Base-by-base conservation (phyloP, 192 early-diverging fungal genomes). In the Coemansia sp. region DNA sequence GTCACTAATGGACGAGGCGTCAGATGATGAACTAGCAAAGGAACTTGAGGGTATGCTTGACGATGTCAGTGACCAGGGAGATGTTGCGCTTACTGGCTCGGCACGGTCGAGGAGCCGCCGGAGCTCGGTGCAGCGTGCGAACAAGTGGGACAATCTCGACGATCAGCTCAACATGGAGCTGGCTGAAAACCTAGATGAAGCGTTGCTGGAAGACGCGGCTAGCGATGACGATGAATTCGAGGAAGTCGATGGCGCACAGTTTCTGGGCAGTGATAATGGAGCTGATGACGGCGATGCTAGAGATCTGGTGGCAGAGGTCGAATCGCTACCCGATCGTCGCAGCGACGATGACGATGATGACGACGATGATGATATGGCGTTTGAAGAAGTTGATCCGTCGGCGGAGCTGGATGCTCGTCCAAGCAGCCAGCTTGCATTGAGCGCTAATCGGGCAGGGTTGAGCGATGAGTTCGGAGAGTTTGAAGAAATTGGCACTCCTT, bases 161-260 rank as follows among this genome's bases (percentile, higher is more conserved):
- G 72, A 75, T 5, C 76, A 70, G 63, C 73, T 72, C 1, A 70
- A 66, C 66, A 66, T 71, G 57, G 76, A 78, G 58, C 31, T 78
- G 31, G 68, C 44, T 1, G 69, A 74, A 33, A 72, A 47, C 40
- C 40, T 75, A 3, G 73, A 73, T 39, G 68, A 76, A 16, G 71
- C 64, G 20, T 38, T 81, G 27, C 52, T 75, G 46, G 70, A 72
- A 8, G 79, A 62, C 12, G 69, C 16, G 34, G 65, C 24, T 11
- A 77, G 75, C 69, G 80, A 82, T 7, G 81, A 83, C 43, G 81
- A 83, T 55, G 76, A 76, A 38, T 83, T 83, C 65, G 81, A 83
- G 31, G 81, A 75, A 12, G 76, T 83, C 31, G 76, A 79, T 52
- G 52, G 63, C 27, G 49, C 72, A 5, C 65, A 75, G 61, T 74